A percentile compares a stretch with the other conserved stretches of the same genome.
Conservation (phyloP, 805 yeast species). For the Saccharomycopsis vini region DNA sequence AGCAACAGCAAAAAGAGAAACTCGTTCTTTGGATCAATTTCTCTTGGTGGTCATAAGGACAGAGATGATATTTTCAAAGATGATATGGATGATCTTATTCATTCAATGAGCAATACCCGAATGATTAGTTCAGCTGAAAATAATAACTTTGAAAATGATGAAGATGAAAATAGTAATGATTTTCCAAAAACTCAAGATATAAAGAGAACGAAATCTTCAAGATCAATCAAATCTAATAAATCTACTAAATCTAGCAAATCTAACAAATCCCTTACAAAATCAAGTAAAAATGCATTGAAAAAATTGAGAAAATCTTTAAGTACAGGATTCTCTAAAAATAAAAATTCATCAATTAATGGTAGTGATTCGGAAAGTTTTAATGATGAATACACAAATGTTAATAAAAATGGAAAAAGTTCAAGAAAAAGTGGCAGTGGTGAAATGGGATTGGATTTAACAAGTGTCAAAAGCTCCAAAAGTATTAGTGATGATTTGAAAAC, state of each 20-base stretch:
- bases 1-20: neutral
- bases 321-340: neutral
- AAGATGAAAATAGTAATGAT: neutral
- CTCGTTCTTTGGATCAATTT: constrained; percentile 1
- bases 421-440: too few relatives aligned
- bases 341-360: neutral
- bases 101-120: neutral
- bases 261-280: neutral
- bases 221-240: constrained; percentile 6
- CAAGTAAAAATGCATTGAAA: constrained; percentile 10
- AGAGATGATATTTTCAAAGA: neutral
- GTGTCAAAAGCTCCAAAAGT: too few relatives aligned
- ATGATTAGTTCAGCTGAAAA: neutral
- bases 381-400: neutral
- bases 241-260: constrained; percentile 10
- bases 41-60: neutral
- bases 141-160: neutral
- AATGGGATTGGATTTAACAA: too few relatives aligned
- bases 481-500: too few relatives aligned
- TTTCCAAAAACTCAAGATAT: neutral
- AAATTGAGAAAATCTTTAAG: constrained; percentile 15
- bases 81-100: neutral
- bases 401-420: neutral
- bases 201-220: constrained; percentile 1
- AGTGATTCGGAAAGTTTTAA: neutral